These are phyloP conservation scores for Amanita pallidorosea DNA, from an alignment of 768 basidiomycete species.

Conservation along the genomic window DNA sequence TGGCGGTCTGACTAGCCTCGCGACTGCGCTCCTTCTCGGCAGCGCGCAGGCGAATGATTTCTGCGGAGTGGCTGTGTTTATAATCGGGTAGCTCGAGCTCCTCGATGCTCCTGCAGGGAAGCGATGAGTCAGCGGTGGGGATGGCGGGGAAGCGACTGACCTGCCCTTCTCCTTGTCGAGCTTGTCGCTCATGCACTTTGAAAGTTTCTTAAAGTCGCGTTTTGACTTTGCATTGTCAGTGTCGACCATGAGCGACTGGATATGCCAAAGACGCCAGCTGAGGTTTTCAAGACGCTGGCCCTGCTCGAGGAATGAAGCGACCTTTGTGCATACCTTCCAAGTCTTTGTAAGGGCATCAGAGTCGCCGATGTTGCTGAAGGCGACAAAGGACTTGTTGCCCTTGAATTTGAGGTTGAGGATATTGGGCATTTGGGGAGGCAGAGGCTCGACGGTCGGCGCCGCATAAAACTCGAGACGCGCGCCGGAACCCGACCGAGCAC, in stretches of 20 bases:
- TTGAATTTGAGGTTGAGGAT: conserved; percentile 85
- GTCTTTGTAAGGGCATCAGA: conserved; percentile 79
- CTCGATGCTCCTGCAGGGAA: conserved; percentile 62
- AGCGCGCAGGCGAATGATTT: conserved; percentile 72
- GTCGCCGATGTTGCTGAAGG: conserved; percentile 83
- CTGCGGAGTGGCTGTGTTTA: conserved; percentile 67
- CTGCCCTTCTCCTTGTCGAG: conserved; percentile 88
- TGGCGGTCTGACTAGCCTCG: conserved; percentile 51
- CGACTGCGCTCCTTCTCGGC: conserved; percentile 74
- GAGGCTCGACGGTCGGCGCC: conserved; percentile 8
- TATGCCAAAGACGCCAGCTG: conserved; percentile 88
- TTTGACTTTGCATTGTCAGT: conserved; percentile 82
- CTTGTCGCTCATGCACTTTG: conserved; percentile 84
- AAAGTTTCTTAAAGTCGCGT: conserved; percentile 84
- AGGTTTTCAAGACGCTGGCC: conserved; percentile 87
- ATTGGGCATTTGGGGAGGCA: conserved; percentile 46
- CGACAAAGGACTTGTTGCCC: conserved; percentile 93
- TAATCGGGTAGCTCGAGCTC: conserved; percentile 80
- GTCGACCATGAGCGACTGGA: conserved; percentile 87
- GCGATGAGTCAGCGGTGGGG: neutral
- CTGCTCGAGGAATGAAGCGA: conserved; percentile 84
- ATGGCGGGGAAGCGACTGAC: conserved; percentile 30
- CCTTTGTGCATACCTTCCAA: conserved; percentile 92
- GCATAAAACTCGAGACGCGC: conserved; percentile 12
- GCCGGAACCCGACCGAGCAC: conserved; percentile 2